Evolutionary conservation across 352 stramenopile genomes (phyloP), one percentile per base, ranked within the genome.

Genomic region (Globisporangium solare): DNA sequence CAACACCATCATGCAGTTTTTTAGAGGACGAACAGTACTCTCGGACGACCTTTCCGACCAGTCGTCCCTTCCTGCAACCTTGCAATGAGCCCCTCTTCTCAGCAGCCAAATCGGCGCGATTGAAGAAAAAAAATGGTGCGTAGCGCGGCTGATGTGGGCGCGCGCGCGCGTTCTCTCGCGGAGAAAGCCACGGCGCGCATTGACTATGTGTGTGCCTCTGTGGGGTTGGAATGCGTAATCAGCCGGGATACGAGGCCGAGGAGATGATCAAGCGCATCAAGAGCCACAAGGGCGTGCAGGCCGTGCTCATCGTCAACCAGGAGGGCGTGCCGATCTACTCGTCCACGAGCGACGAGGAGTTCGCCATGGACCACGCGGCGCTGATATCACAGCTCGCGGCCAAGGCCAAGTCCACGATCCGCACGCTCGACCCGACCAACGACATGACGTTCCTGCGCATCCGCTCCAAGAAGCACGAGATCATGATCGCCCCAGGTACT

Each of bases 211-310:
- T 51, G 6, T 41, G 41, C 41, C n/a, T 12, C 22, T 51, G 1
- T 39, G 12, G 18, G 31, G 20, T 32, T 18, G 17, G 6, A 7
- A 8, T 40, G 17, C 6, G 24, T 27, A 27, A 48, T 17, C 27
- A 93, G 83, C 75, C 79, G 65, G 76, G 79, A 54, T 89, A 91
- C 70, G 94, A 98, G 67, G 89, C 93, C n/a, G 87, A 98, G 73
- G 91, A 98, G 68, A 98, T 89, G 17, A 90, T 98, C 59, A 93
- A 92, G 67, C 88, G 94, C 60, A 94, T 98, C 61, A 88, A 93
- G 60, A 96, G 85, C 49, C 94, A 98, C 79, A 96, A 97, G 65
- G 91, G 92, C 63, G 92, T 98, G 32, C 78, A 97, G 61, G 86
- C 83, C 14, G 88, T 98, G 42, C 74, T 98, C 24, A 97, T 98